Evolutionary conservation across 2,329 filamentous ascomycete genomes (phyloP).

Genomic region (Pseudocercospora crystallina): DNA sequence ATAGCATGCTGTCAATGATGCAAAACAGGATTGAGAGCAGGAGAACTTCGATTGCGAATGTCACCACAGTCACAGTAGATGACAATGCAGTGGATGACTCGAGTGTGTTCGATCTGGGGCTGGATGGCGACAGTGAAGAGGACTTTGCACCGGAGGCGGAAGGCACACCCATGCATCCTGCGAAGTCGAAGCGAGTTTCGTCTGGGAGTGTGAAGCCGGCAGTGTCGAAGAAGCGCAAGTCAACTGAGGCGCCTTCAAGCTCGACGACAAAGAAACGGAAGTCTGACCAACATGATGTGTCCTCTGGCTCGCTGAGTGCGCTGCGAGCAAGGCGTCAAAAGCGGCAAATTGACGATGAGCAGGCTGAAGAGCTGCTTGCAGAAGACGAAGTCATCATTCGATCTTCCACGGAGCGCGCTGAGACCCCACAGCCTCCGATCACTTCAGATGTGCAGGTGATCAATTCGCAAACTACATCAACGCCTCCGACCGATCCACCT

Average conservation of each 20-base stretch:
- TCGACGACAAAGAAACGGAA: conserved; percentile 31
- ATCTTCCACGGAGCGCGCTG: conserved; percentile 22
- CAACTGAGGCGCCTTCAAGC: neutral
- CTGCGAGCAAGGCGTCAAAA: conserved; percentile 15
- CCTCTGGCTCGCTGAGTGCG: conserved; percentile 21
- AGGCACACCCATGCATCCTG: conserved; percentile 62
- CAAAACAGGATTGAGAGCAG: conserved; percentile 37
- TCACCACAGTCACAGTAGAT: conserved; percentile 14
- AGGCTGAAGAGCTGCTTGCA: neutral
- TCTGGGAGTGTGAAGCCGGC: conserved; percentile 7
- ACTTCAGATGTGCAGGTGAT: conserved; percentile 32
- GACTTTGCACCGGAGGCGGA: conserved; percentile 64
- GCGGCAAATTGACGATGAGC: neutral
- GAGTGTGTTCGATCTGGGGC: conserved; percentile 30
- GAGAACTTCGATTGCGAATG: conserved; percentile 24
- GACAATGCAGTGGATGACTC: conserved; percentile 43
- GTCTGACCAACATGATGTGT: conserved; percentile 23
- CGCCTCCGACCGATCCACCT: conserved; percentile 31
- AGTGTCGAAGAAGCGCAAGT: conserved; percentile 4
- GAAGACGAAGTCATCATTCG: conserved; percentile 10
- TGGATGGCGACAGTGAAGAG: conserved; percentile 32
- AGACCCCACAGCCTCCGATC: conserved; percentile 18
- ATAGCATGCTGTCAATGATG: conserved; percentile 51
- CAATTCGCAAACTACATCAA: conserved; percentile 37
- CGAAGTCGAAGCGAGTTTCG: conserved; percentile 38